Base-by-base conservation (phyloP, 2,329 filamentous ascomycete species). In the Mycosphaerella sp. region DNA sequence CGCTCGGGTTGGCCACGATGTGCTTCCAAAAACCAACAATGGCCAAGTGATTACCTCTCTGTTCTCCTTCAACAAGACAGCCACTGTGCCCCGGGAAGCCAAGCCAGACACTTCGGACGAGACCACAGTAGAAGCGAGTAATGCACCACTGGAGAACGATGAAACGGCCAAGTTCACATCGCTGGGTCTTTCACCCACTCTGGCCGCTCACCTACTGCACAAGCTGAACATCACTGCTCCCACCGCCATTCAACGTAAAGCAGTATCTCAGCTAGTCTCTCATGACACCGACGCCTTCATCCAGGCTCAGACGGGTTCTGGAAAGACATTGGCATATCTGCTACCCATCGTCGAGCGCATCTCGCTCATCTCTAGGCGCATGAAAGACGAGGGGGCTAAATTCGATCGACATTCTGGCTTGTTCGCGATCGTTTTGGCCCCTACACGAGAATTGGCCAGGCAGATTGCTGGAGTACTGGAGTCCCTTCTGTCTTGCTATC, bases 251-350 rank as follows among this genome's bases (percentile, higher is more conserved):
- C 93, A 98, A 71, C 90, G 90, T 62, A 88, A 87, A 55, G 86
- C 91, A 0, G 84, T 98, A 35, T 79, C 86, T 37, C 84, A 93
- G 61, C 73, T 98, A 55, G 71, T 95, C 40, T 83, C 83, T 37
- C 84, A 86, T 47, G 86, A 95, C 61, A 84, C 81, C 41, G 93
- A 98, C 73, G 90, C 90, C 2, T 98, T 98, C 63, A 85, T 98
- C 30, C 93, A 97, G 68, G 94, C 93, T 2, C 86, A 98, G 72
- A 98, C 93, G 0, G 93, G 93, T 60, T 98, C 93, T 0, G 93
- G 93, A 71, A 98, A 98, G 73, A 98, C 93, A 0, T 73, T 98
- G 54, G 88, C 93, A n/a, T 98, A 98, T 67, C 77, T 98, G 4
- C 73, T 98, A 6, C 93, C 93, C 1, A 86, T 98, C 41, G 83